Base-by-base conservation (phyloP, 139 green algal genomes). In the Coccomyxa sp. region DNA sequence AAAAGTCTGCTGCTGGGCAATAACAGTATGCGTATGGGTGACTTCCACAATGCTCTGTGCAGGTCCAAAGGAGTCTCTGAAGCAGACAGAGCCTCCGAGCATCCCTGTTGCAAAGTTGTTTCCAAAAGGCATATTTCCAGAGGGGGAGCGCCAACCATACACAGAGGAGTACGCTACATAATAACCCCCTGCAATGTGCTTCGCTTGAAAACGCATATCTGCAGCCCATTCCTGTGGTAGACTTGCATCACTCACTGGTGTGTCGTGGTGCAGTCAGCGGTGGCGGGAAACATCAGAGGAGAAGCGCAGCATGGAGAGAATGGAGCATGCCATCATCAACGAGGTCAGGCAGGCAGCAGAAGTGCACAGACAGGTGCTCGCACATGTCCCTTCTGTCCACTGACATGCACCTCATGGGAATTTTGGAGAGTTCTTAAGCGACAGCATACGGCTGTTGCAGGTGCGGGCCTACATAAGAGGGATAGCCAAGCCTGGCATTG, bases 261-360 rank as follows among this genome's bases (percentile, higher is more conserved):
- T 70, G 39, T 41, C 0, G 39, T 12, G 0, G 37, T 80, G 88
- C 82, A 90, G 92, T 82, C 97, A 98, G 85, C 80, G 91, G 55
- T 98, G 94, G 95, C 89, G 96, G 6, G 89, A 95, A 76, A 98
- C 91, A 6, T 91, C 78, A 39, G 96, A 87, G n/a, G 96, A 99
- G 88, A 98, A 96, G 88, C 86, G 95, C 0, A 92, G 95, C 80
- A 81, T 92, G 73, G 91, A 97, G 70, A 82, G 91, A 12, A 80
- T 97, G 69, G 76, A 95, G 40, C 70, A 78, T 27, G 89, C 95
- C 81, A 94, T 98, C 84, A 88, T 98, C 81, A 97, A 98, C 76
- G 91, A 98, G 38, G 92, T 98, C 29, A 84, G 96, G 6, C 90
- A 97, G 72, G 94, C 93, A 10, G 94, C 96, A 8, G 96, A 99